Evolutionary conservation across 148 eudicot species (phyloP).

Genomic region (Simmondsia chinensis): DNA sequence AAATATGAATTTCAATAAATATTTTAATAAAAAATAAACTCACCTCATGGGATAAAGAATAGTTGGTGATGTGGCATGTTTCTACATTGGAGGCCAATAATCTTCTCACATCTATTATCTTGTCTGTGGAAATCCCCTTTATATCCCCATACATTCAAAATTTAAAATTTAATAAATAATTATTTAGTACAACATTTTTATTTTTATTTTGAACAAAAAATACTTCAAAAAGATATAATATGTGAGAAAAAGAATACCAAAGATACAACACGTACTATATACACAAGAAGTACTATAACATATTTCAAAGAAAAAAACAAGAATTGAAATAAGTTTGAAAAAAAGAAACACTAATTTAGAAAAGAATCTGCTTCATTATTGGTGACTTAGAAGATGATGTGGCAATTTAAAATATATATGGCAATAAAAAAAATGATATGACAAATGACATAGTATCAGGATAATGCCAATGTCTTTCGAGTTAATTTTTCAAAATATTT

Average conservation of each 20-base stretch:
- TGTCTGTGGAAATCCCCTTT: constrained; percentile 94
- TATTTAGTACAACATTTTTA: too few relatives aligned
- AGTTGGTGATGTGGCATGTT: constrained; percentile 87
- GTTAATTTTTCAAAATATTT: too few relatives aligned
- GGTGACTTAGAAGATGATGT: too few relatives aligned
- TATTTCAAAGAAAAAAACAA: neutral
- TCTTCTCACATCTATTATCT: constrained; percentile 77
- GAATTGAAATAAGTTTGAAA: neutral
- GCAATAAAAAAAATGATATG: too few relatives aligned
- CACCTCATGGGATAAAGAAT: constrained; percentile 87
- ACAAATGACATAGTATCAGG: too few relatives aligned
- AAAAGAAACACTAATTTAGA: too few relatives aligned
- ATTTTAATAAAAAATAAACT: neutral
- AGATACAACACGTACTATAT: neutral
- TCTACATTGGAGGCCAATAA: constrained; percentile 71
- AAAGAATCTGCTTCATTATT: too few relatives aligned
- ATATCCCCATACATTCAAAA: constrained; percentile 5
- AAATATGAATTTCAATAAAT: neutral
- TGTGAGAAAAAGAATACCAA: neutral
- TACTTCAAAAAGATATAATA: too few relatives aligned
- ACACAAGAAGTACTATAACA: neutral
- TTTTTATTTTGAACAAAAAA: too few relatives aligned
- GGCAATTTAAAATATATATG: too few relatives aligned
- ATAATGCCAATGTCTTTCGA: too few relatives aligned
- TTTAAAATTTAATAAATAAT: too few relatives aligned